Conservation (phyloP, 345 rosid species). For the Lepidium didymum region DNA sequence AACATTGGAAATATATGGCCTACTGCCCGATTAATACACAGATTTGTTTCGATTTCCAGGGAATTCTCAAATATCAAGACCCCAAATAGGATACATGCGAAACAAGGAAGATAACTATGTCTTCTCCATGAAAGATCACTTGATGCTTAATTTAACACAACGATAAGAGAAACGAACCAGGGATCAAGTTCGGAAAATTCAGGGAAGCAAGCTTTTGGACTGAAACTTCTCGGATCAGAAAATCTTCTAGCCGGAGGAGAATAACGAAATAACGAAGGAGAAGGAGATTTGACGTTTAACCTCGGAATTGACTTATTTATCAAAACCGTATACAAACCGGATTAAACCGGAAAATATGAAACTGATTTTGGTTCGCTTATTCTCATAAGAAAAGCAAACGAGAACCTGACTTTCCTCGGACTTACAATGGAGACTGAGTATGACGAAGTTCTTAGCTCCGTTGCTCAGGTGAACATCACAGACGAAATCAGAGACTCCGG, state of each 20-base stretch:
- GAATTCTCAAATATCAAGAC: background rate
- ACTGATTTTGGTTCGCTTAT: background rate
- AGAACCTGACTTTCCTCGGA: background rate
- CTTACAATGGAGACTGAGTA: conserved; percentile 16
- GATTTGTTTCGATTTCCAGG: background rate
- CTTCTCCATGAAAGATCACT: background rate
- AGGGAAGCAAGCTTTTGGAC: background rate
- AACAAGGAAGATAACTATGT: background rate
- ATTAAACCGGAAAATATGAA: background rate
- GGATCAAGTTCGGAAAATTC: background rate
- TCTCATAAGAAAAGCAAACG: background rate
- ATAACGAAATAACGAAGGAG: background rate
- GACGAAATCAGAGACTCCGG: background rate
- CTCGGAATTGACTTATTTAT: background rate
- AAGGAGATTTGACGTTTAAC: background rate
- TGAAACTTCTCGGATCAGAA: conserved; percentile 14
- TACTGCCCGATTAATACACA: background rate
- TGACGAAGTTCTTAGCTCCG: conserved; percentile 24
- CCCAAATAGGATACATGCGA: conserved; percentile 1
- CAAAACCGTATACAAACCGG: background rate
- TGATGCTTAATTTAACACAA: background rate
- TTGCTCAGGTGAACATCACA: conserved; percentile 14
- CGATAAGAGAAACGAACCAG: conserved; percentile 13
- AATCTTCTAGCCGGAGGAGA: background rate
- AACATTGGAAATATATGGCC: background rate